phyloP scores from a whole-genome alignment of 2,329 filamentous ascomycete species.

The Monosporascus sp. region DNA sequence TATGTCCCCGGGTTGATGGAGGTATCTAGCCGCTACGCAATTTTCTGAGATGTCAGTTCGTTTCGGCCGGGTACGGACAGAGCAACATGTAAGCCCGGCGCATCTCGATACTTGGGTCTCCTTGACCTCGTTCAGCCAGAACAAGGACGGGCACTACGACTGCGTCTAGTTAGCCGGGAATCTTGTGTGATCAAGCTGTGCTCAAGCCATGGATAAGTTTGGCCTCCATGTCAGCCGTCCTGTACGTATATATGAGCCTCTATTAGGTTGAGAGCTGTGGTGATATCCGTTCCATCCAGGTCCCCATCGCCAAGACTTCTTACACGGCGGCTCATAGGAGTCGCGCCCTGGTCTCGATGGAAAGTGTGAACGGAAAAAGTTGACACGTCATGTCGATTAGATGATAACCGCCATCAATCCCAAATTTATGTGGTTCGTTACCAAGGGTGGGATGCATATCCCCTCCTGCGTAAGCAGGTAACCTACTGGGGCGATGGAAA shows the following conservation, averaged over 20 bases:
- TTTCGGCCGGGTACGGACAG: background rate
- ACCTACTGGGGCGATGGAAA: background rate
- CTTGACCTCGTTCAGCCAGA: background rate
- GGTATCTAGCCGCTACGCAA: background rate
- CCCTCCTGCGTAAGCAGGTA: background rate
- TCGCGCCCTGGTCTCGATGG: too few relatives aligned
- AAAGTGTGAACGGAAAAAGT: background rate
- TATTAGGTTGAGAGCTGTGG: too few relatives aligned
- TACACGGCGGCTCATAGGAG: too few relatives aligned
- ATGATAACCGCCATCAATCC: background rate
- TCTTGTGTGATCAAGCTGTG: too few relatives aligned
- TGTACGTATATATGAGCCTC: too few relatives aligned
- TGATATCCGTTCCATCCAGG: too few relatives aligned
- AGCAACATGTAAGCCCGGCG: background rate
- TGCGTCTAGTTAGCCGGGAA: too few relatives aligned
- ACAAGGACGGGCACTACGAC: background rate
- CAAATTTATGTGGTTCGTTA: background rate
- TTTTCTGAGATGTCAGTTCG: constrained; percentile 4
- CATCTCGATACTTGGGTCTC: background rate
- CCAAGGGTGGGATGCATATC: background rate
- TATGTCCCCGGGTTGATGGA: constrained; percentile 4
- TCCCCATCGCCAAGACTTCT: too few relatives aligned
- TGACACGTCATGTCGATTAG: background rate
- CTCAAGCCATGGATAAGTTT: too few relatives aligned
- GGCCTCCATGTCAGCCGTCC: too few relatives aligned